Conservation (phyloP, 345 rosid species). For the Passiflora organensis region DNA sequence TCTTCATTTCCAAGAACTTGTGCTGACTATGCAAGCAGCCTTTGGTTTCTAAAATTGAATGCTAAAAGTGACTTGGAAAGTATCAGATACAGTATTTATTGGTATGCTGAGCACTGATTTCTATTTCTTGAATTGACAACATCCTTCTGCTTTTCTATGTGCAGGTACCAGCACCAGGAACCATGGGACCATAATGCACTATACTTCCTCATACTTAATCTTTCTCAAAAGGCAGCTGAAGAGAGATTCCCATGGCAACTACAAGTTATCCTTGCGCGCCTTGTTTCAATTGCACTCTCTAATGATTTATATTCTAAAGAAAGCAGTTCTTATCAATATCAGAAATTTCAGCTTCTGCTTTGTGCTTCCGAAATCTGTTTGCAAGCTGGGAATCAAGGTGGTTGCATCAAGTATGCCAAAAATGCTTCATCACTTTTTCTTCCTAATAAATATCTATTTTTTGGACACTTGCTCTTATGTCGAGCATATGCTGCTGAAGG, state of each 20-base stretch:
- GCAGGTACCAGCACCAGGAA: slow-evolving; percentile 67
- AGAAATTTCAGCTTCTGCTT: slow-evolving; percentile 80
- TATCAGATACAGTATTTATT: no score
- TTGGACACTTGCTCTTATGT: slow-evolving; percentile 66
- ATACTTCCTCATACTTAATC: slow-evolving; percentile 75
- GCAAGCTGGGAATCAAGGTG: slow-evolving; percentile 45
- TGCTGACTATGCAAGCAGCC: no score
- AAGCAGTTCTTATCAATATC: slow-evolving; percentile 35
- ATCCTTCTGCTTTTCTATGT: slow-evolving; percentile 22
- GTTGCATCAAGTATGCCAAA: slow-evolving; percentile 45
- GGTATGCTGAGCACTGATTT: no score
- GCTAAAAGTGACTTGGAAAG: no score
- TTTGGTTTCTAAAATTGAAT: no score
- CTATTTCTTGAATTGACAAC: no score
- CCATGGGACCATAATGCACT: slow-evolving; percentile 69
- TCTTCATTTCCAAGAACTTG: no score
- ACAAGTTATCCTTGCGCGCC: slow-evolving; percentile 45
- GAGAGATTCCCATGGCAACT: slow-evolving; percentile 71
- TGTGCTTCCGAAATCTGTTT: slow-evolving; percentile 78
- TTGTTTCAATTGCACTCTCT: slow-evolving; percentile 50
- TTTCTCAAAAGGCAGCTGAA: slow-evolving; percentile 79
- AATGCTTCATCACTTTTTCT: slow-evolving; percentile 53
- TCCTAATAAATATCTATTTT: slow-evolving; percentile 59
- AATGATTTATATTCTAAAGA: slow-evolving; percentile 39
- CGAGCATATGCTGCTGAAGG: slow-evolving; percentile 75